These are phyloP conservation scores for Coprinellus micaceus DNA, from an alignment of 768 basidiomycete genomes.

Conservation along the genomic window DNA sequence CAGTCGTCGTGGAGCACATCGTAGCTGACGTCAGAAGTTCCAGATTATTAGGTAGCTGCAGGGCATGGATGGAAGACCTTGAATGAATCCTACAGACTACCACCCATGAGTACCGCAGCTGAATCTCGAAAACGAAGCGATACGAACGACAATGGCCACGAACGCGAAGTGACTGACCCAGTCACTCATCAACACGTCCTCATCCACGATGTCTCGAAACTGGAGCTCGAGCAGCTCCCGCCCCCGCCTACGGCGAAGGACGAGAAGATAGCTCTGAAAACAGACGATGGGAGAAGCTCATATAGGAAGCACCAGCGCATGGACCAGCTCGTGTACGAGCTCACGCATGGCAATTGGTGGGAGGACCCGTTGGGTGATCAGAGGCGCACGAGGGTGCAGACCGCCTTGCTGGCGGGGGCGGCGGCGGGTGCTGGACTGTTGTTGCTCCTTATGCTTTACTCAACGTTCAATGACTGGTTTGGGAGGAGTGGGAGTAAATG, in stretches of 20 bases:
- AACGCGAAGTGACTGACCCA: slow-evolving; percentile 35
- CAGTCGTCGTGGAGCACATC: too few species aligned
- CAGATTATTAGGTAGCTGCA: too few species aligned
- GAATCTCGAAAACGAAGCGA: too few species aligned
- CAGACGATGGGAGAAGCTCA: slow-evolving; percentile 14
- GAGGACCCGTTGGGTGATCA: slow-evolving; percentile 28
- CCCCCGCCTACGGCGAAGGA: slow-evolving; percentile 19
- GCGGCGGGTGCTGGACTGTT: slow-evolving; percentile 27
- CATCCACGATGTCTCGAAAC: slow-evolving; percentile 32
- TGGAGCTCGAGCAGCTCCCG: slow-evolving; percentile 35
- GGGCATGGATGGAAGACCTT: too few species aligned
- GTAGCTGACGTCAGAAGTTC: too few species aligned
- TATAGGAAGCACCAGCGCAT: slow-evolving; percentile 22
- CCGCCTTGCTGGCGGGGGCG: slow-evolving; percentile 27
- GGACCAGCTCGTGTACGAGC: slow-evolving; percentile 26
- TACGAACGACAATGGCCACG: slow-evolving; percentile 14
- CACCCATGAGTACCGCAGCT: too few species aligned
- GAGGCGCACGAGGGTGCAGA: slow-evolving; percentile 27
- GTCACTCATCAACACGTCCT: slow-evolving; percentile 35
- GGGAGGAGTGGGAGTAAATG: slow-evolving; percentile 9
- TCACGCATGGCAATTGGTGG: slow-evolving; percentile 31
- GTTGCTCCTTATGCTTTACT: slow-evolving; percentile 20
- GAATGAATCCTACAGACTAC: too few species aligned
- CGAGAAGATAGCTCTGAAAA: slow-evolving; percentile 15
- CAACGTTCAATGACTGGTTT: slow-evolving; percentile 10